Conservation (phyloP, 345 rosid genomes). For the Syzygium oleosum region DNA sequence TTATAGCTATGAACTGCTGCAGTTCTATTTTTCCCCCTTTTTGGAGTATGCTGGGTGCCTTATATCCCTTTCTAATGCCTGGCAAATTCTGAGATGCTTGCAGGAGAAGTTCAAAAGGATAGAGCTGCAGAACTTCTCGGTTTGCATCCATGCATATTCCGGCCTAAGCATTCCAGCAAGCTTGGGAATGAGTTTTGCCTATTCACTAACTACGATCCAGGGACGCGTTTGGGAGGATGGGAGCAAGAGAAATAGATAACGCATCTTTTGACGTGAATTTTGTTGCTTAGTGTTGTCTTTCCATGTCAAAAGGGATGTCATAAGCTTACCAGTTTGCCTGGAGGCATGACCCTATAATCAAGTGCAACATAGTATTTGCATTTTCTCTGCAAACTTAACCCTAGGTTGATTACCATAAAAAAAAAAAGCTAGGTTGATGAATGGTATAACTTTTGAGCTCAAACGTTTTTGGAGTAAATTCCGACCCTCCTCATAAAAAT, state of each 20-base stretch:
- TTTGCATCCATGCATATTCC: slow-evolving; percentile 31
- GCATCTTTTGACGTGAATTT: background rate
- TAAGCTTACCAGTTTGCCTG: background rate
- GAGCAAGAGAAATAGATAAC: slow-evolving; percentile 24
- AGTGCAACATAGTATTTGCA: background rate
- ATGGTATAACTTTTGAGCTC: background rate
- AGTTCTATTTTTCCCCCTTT: background rate
- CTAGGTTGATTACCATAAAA: too few species aligned
- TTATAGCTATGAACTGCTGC: background rate
- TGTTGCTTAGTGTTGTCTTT: background rate
- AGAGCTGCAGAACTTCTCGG: slow-evolving; percentile 50
- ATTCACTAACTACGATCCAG: slow-evolving; percentile 78
- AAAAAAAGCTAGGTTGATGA: background rate
- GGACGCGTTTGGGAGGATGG: slow-evolving; percentile 76
- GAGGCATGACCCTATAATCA: background rate
- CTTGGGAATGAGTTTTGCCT: slow-evolving; percentile 78
- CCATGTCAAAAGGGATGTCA: background rate
- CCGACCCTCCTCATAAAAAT: background rate
- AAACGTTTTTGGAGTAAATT: background rate
- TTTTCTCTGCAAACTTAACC: background rate
- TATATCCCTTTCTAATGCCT: background rate
- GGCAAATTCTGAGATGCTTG: background rate
- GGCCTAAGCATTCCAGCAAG: slow-evolving; percentile 75
- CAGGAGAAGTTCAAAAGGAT: slow-evolving; percentile 85
- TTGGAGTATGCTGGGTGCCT: background rate